Evolutionary conservation across 768 basidiomycete genomes (phyloP).

Genomic region (Trametes cingulata): DNA sequence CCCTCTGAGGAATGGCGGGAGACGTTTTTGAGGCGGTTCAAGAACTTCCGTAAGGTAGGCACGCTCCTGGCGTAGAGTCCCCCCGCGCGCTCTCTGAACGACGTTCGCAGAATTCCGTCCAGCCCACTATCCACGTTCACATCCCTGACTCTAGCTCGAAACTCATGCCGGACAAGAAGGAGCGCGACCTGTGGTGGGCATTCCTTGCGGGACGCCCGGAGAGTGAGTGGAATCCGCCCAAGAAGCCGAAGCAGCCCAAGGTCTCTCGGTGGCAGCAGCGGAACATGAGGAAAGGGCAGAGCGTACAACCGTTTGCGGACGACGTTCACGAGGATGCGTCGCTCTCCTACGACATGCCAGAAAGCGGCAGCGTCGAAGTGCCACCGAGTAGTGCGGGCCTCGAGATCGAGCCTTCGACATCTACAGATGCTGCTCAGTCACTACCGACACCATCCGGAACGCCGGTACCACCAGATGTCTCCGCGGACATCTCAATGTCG

Average conservation of each 20-base stretch:
- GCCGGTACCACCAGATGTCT: slow-evolving; percentile 24
- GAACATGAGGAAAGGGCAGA: slow-evolving; percentile 23
- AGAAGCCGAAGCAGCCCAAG: slow-evolving; percentile 35
- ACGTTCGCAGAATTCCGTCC: slow-evolving; percentile 57
- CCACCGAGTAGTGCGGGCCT: slow-evolving; percentile 33
- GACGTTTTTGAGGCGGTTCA: slow-evolving; percentile 57
- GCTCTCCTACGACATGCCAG: slow-evolving; percentile 13
- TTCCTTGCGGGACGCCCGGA: slow-evolving; percentile 71
- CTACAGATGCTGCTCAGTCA: slow-evolving; percentile 37
- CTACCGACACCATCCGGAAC: slow-evolving; percentile 45
- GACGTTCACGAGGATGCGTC: slow-evolving; percentile 14
- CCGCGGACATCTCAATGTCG: not conserved
- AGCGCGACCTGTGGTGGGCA: slow-evolving; percentile 80
- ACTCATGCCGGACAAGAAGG: slow-evolving; percentile 66
- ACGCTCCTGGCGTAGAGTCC: not conserved
- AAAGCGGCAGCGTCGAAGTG: slow-evolving; percentile 14
- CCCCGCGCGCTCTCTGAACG: not conserved
- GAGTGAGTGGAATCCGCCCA: slow-evolving; percentile 63
- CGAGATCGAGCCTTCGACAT: slow-evolving; percentile 43
- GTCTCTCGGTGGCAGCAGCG: slow-evolving; percentile 16
- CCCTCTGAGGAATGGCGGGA: slow-evolving; percentile 71
- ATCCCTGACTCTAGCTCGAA: slow-evolving; percentile 34
- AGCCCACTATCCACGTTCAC: slow-evolving; percentile 56
- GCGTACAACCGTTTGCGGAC: slow-evolving; percentile 42
- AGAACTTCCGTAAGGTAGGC: slow-evolving; percentile 64